phyloP scores from a whole-genome alignment of 1,284 basidiomycete species.

The Ceratobasidium sp. region DNA sequence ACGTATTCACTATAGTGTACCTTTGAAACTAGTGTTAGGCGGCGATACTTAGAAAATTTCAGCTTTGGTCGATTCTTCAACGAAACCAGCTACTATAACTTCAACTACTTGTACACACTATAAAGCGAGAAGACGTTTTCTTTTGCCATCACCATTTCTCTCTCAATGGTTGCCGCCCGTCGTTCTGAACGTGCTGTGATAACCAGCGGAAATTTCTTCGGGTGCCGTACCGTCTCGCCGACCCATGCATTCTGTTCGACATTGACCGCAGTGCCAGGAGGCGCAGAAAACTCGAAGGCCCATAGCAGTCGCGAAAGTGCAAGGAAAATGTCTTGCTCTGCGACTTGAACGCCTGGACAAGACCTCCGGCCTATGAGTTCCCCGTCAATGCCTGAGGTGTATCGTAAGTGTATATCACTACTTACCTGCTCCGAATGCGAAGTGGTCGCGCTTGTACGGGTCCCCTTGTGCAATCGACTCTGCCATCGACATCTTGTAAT shows the following conservation, averaged over 20 bases:
- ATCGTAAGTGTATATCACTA: background rate
- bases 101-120: slow-evolving; percentile 32
- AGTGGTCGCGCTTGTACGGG: slow-evolving; percentile 33
- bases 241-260: slow-evolving; percentile 19
- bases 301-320: slow-evolving; percentile 23
- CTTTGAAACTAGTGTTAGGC: no score
- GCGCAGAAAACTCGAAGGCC: slow-evolving; percentile 37
- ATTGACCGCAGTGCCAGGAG: slow-evolving; percentile 1
- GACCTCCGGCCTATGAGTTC: background rate
- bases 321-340: slow-evolving; percentile 28
- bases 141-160: slow-evolving; percentile 14
- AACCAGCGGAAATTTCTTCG: slow-evolving; percentile 20
- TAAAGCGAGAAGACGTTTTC: slow-evolving; percentile 18
- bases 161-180: slow-evolving; percentile 3
- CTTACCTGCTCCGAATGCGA: slow-evolving; percentile 32
- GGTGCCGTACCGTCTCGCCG: slow-evolving; percentile 21
- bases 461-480: slow-evolving; percentile 38
- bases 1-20: no score
- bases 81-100: no score
- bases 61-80: no score
- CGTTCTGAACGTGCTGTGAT: slow-evolving; percentile 25
- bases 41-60: no score
- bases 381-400: background rate
- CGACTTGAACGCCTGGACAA: slow-evolving; percentile 25
- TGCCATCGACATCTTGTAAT: slow-evolving; percentile 18